phyloP scores from a whole-genome alignment of 2,329 filamentous ascomycete genomes.

The Pseudogymnoascus sp. region DNA sequence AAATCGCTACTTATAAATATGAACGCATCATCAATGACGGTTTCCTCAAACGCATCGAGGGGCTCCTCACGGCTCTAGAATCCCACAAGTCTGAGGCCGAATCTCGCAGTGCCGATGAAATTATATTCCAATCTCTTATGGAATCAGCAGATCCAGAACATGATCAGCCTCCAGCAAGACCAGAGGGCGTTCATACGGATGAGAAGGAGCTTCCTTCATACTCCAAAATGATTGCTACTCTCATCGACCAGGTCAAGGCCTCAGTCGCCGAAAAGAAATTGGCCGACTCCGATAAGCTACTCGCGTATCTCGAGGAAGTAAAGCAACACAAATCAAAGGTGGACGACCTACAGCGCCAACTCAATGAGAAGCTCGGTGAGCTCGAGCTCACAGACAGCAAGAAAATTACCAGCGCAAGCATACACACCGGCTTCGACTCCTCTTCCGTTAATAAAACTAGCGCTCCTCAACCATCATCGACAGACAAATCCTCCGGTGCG shows the following conservation, averaged over 20 bases:
- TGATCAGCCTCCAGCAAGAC: constrained; percentile 64
- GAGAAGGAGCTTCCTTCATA: constrained; percentile 71
- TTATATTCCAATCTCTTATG: constrained; percentile 85
- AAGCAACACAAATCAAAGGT: constrained; percentile 72
- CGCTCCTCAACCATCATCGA: constrained; percentile 14
- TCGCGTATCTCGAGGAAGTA: constrained; percentile 71
- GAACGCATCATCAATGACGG: constrained; percentile 90
- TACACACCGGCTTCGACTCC: constrained; percentile 85
- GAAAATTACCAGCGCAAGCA: constrained; percentile 90
- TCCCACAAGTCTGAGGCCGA: constrained; percentile 62
- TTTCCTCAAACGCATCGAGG: constrained; percentile 74
- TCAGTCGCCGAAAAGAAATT: constrained; percentile 66
- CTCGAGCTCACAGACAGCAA: constrained; percentile 75
- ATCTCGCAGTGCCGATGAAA: constrained; percentile 62
- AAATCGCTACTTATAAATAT: constrained; percentile 88
- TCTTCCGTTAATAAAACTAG: constrained; percentile 66
- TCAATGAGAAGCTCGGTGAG: constrained; percentile 65
- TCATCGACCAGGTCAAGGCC: constrained; percentile 83
- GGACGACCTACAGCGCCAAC: constrained; percentile 65
- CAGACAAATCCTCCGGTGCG: constrained; percentile 31
- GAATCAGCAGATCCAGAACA: constrained; percentile 69
- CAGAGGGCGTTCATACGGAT: constrained; percentile 70
- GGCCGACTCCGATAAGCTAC: constrained; percentile 50
- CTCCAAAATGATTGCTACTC: constrained; percentile 95
- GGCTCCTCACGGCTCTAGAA: constrained; percentile 66